A percentile compares a stretch with the other conserved stretches of the same genome.
Evolutionary conservation across 148 eudicot genomes (phyloP).

Genomic region (Euryodendron excelsum): DNA sequence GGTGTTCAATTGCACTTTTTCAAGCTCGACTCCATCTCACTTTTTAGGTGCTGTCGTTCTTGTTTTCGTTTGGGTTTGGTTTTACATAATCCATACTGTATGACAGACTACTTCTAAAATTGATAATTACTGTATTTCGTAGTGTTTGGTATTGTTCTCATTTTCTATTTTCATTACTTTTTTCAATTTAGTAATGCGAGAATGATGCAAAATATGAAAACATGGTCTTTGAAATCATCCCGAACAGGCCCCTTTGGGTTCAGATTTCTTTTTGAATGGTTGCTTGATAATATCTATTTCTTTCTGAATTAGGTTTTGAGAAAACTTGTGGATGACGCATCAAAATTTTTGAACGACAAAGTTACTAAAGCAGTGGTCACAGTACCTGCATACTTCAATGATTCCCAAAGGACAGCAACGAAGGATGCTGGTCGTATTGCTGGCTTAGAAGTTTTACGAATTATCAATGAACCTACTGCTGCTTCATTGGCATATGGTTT

Average conservation of each 20-base stretch:
- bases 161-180: background rate
- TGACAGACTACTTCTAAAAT: background rate
- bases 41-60: background rate
- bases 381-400: conserved; percentile 76
- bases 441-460: conserved; percentile 66
- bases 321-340: conserved; percentile 79
- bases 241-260: background rate
- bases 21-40: background rate
- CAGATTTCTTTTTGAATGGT: background rate
- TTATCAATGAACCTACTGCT: conserved; percentile 76
- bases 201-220: background rate
- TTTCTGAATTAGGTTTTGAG: conserved; percentile 46
- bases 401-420: conserved; percentile 74
- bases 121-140: background rate
- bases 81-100: background rate
- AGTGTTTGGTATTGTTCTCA: background rate
- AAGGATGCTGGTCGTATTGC: conserved; percentile 75
- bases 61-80: background rate
- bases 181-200: background rate
- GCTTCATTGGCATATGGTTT: conserved; percentile 81
- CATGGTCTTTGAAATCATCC: background rate
- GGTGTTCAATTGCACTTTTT: background rate
- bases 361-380: conserved; percentile 78
- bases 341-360: conserved; percentile 59
- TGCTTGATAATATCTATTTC: background rate